A percentile compares a stretch with the other conserved stretches of the same genome.
Evolutionary conservation across 345 rosid genomes (phyloP).

Genomic region (Eucalyptus marginata): DNA sequence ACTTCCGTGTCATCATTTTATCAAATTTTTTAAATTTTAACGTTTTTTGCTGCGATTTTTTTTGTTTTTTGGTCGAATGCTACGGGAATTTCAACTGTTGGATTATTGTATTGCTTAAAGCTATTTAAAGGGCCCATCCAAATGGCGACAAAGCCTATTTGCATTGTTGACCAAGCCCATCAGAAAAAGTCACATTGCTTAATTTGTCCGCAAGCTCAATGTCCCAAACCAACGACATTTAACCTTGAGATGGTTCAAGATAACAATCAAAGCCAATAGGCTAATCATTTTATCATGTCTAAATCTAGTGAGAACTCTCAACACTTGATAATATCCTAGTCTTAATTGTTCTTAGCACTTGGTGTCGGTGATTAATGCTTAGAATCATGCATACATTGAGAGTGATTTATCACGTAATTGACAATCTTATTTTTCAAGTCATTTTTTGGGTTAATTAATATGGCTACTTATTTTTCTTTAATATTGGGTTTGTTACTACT

Average conservation of each 20-base stretch:
- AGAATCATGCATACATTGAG: rapidly evolving
- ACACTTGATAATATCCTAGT: not conserved
- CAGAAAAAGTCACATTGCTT: not conserved
- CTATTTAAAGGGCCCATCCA: not conserved
- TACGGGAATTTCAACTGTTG: not conserved
- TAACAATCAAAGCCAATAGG: not conserved
- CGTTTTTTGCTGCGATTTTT: not conserved
- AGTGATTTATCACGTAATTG: not conserved
- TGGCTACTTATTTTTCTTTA: not conserved
- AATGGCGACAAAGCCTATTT: not conserved
- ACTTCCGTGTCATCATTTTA: not conserved
- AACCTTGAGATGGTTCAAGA: not conserved
- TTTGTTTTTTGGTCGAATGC: not conserved
- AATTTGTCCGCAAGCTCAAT: not conserved
- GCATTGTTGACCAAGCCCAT: not conserved
- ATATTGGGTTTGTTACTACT: not conserved
- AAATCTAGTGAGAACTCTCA: not conserved
- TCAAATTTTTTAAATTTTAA: not conserved
- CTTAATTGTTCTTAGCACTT: not conserved
- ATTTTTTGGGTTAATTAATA: not conserved
- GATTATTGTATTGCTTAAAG: not conserved
- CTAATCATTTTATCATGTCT: not conserved
- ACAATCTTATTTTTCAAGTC: not conserved
- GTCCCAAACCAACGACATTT: not conserved
- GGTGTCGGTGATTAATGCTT: not conserved